Conservation (phyloP, 371 early-diverging fungal genomes). For the Lichtheimia ornata region DNA sequence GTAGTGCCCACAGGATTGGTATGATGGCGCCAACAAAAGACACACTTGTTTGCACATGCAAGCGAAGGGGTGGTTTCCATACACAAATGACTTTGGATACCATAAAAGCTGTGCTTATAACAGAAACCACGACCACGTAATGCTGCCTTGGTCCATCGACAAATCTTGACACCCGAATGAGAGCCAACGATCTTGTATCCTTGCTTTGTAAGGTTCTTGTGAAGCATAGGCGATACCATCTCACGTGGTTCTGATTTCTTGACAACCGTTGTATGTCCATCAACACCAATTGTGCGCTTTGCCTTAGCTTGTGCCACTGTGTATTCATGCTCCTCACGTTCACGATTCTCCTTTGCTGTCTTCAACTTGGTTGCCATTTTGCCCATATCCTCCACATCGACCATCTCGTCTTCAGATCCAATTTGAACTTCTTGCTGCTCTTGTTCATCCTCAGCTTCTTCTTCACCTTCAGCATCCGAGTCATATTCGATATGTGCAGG, state of each 20-base stretch:
- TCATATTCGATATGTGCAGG: constrained; percentile 55
- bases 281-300: constrained; percentile 42
- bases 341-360: constrained; percentile 55
- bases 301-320: constrained; percentile 51
- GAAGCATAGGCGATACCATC: constrained; percentile 79
- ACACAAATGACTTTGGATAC: constrained; percentile 68
- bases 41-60: constrained; percentile 85
- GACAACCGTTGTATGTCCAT: constrained; percentile 7
- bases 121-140: constrained; percentile 81
- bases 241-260: constrained; percentile 56
- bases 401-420: constrained; percentile 57
- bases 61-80: constrained; percentile 75
- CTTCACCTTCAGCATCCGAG: constrained; percentile 57
- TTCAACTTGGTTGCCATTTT: constrained; percentile 62
- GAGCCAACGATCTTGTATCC: constrained; percentile 81
- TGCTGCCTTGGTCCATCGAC: constrained; percentile 82
- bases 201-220: constrained; percentile 76
- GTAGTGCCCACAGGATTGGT: constrained; percentile 57
- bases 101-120: constrained; percentile 79
- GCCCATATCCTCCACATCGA: constrained; percentile 82
- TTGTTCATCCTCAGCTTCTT: constrained; percentile 37
- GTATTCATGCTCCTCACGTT: constrained; percentile 59
- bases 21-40: constrained; percentile 84
- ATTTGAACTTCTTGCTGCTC: constrained; percentile 39
- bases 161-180: constrained; percentile 83